Evolutionary conservation across 2,329 filamentous ascomycete genomes (phyloP), one percentile per base, ranked within the genome.

Genomic region (Dactylellina leptospora): DNA sequence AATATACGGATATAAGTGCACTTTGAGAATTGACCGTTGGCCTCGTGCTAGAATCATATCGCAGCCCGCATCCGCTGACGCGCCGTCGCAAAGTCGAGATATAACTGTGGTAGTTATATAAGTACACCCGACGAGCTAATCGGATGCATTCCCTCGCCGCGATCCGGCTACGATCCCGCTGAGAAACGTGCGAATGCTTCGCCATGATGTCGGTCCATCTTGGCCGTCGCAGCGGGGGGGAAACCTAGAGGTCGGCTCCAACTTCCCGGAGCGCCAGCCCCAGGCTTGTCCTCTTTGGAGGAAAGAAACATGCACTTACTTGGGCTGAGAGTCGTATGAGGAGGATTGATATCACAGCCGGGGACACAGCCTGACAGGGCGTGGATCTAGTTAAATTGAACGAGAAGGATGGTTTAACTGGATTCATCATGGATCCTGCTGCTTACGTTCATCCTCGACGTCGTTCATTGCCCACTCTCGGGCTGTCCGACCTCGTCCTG

Each of bases 91-190:
- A n/a, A n/a, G n/a, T n/a, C n/a, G n/a, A n/a, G n/a, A n/a, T n/a
- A n/a, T n/a, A n/a, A n/a, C n/a, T n/a, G n/a, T n/a, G n/a, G 30
- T 33, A 33, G 30, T 6, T 33, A 33, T 33, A 33, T 33, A 33
- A 6, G 13, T 33, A 33, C 30, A 33, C 13, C 16, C 48, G n/a
- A 53, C 36, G 50, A 47, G 47, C 68, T 72, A 72, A 72, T 72
- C 68, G 68, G 68, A 72, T 72, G 53, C 51, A 54, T 72, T 72
- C 68, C 68, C 59, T 58, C 36, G 36, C 18, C 16, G 4, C 36
- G 4, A n/a, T 40, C 18, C 8, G 13, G 54, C 30, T 30, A 20
- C 27, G 61, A 56, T 48, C 2, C 42, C 22, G 4, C 42, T 30
- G 3, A 33, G n/a, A n/a, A n/a, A n/a, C 22, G 33, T 33, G 33